Conservation (phyloP, 495 filamentous ascomycete species). For the Saxophila tyrrhenica region DNA sequence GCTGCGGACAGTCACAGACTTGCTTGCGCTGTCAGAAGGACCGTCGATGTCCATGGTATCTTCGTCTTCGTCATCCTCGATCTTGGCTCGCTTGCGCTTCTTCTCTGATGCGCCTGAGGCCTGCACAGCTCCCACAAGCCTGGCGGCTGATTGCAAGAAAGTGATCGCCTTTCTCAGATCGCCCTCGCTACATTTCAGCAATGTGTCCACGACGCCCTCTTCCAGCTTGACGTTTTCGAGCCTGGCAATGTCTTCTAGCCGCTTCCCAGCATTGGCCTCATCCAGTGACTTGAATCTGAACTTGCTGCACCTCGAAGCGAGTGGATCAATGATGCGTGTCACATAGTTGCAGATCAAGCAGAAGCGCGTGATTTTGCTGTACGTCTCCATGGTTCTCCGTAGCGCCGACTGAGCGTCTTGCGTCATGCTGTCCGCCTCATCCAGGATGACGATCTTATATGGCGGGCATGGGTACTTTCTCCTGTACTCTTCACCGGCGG, state of each 20-base stretch:
- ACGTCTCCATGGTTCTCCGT: slow-evolving; percentile 93
- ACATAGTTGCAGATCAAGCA: slow-evolving; percentile 99
- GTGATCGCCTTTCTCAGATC: slow-evolving; percentile 95
- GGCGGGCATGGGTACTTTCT: slow-evolving; percentile 83
- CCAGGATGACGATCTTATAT: slow-evolving; percentile 96
- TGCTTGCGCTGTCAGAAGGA: slow-evolving; percentile 27
- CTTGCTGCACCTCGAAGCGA: slow-evolving; percentile 87
- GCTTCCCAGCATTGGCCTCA: slow-evolving; percentile 59
- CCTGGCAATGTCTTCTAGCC: slow-evolving; percentile 69
- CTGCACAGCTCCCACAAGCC: slow-evolving; percentile 54
- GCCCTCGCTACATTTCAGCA: slow-evolving; percentile 82
- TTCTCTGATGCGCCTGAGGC: slow-evolving; percentile 19
- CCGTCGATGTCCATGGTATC: slow-evolving; percentile 42
- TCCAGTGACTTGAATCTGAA: slow-evolving; percentile 97
- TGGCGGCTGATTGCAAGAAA: slow-evolving; percentile 81
- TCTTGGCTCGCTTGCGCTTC: slow-evolving; percentile 42
- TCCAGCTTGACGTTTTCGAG: slow-evolving; percentile 64
- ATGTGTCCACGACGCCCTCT: slow-evolving; percentile 64
- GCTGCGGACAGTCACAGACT: slow-evolving; percentile 56
- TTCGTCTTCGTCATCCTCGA: slow-evolving; percentile 43
- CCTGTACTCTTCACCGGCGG: slow-evolving; percentile 49
- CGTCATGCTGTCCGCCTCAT: slow-evolving; percentile 98
- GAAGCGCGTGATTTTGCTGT: slow-evolving; percentile 90
- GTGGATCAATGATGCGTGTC: slow-evolving; percentile 90
- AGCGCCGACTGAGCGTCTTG: slow-evolving; percentile 93